Evolutionary conservation across 495 filamentous ascomycete species (phyloP), one percentile per base, ranked within the genome.

Genomic region (Acidomyces sp.): DNA sequence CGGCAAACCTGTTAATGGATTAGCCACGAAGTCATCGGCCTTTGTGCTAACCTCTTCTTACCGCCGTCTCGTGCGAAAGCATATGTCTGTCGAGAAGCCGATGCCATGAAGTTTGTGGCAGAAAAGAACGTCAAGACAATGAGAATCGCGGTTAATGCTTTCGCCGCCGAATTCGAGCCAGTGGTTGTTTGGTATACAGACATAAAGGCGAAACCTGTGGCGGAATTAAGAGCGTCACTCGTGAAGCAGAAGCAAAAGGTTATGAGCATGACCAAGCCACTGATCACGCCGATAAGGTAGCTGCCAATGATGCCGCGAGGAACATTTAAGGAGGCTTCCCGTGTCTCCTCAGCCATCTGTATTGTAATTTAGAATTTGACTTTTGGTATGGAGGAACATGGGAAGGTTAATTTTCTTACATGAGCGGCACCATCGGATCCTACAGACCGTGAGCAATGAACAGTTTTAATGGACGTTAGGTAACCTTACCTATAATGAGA

Each of bases 301-400:
- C 37, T 35, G n/a, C 11, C 21, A 10, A 49, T 19, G 45, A 52
- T 48, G 32, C 27, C 21, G 29, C 26, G 37, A 2, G 49, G 50
- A 26, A 52, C 32, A 29, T 48, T 29, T 11, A 27, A 18, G 3
- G 45, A 34, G 11, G 49, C 49, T 27, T 52, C 18, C 28, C 34
- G 3, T 11, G 45, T 48, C 29, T 52, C 49, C 27, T 52, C 49
- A 3, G 49, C 49, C 45, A 52, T 48, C 39, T n/a, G n/a, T n/a
- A n/a, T n/a, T n/a, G n/a, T n/a, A n/a, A n/a, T n/a, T n/a, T n/a
- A n/a, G n/a, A n/a, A n/a, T n/a, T n/a, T n/a, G n/a, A n/a, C n/a
- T n/a, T n/a, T n/a, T n/a, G n/a, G n/a, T n/a, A n/a, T n/a, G n/a
- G n/a, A n/a, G n/a, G n/a, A n/a, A n/a, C n/a, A n/a, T n/a, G n/a